Base-by-base conservation (phyloP, 768 basidiomycete genomes). In the Tulasnella sp. region DNA sequence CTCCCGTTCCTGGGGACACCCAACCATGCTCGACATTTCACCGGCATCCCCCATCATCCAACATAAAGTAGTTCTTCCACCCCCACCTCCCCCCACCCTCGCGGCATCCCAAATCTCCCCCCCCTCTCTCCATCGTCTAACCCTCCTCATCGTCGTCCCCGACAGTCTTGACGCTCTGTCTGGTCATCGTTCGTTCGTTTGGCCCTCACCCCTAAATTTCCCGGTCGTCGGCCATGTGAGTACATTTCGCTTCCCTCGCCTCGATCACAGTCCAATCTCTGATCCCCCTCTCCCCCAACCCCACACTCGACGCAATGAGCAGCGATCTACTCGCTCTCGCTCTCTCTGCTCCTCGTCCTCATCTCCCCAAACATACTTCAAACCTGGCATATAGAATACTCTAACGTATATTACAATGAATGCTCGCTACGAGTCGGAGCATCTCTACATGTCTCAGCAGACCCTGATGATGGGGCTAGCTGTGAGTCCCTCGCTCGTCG, bases 381-480 rank as follows among this genome's bases (percentile, higher is more conserved):
- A 71, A 40, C 71, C 61, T 67, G 61, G 61, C 61, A 67, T 67
- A 42, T 72, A 72, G 71, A 40, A 72, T 72, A 72, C 39, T 29
- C 39, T 40, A 72, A n/a, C 71, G 5, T 11, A 5, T 9, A 18
- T 2, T 18, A 20, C 29, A 35, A 76, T 76, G 75, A 76, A 76
- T 61, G 46, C 55, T 13, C 75, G 75, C 75, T 61, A 32, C 37
- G 75, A 76, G 26, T 76, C 48, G 29, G 75, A 76, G 75, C 75
- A 76, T 69, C 13, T 57, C 57, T 76, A 76, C 61, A 40, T 72
- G 23, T 35, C 75, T 39, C 75, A 76, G 51, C 75, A 76, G 57
- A 61, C 75, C 75, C 39, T 76, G 55, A 76, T 76, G 75, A 76
- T 76, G 75, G 75, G 75, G n/a, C 75, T 76, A 20, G 46, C 46